Evolutionary conservation across 257 asterid species (phyloP).

Genomic region (Plantago major): DNA sequence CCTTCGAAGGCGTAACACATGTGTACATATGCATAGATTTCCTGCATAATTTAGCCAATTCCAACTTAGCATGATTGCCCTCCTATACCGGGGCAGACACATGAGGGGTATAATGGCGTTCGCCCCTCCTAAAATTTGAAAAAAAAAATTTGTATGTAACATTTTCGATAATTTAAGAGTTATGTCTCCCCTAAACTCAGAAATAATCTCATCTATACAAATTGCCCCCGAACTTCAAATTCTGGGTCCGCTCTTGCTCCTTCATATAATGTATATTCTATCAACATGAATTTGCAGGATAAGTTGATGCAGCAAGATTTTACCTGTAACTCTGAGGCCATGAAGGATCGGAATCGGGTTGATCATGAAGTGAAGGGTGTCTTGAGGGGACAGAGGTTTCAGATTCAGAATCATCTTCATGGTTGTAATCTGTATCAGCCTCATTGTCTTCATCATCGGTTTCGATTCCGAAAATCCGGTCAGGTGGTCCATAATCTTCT

Average conservation of each 20-base stretch:
- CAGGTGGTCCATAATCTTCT: conserved; percentile 49
- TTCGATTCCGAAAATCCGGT: conserved; percentile 58
- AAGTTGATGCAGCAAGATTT: background rate
- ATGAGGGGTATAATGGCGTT: no score
- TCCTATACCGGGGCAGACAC: no score
- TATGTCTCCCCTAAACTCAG: no score
- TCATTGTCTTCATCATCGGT: conserved; percentile 82
- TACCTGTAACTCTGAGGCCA: conserved; percentile 96
- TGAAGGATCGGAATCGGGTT: conserved; percentile 25
- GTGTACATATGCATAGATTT: conserved; percentile 74
- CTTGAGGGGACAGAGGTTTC: conserved; percentile 33
- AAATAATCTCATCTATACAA: no score
- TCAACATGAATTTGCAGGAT: no score
- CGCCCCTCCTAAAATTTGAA: no score
- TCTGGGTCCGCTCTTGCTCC: no score
- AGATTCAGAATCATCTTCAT: conserved; percentile 56
- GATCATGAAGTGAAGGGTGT: conserved; percentile 18
- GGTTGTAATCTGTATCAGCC: conserved; percentile 46
- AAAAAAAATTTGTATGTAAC: no score
- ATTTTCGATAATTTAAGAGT: no score
- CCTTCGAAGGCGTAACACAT: conserved; percentile 53
- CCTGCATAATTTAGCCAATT: conserved; percentile 39
- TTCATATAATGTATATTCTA: background rate
- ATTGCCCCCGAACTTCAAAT: no score
- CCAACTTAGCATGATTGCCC: background rate